Conservation (phyloP, 345 rosid genomes). For the Camelina hispida region DNA sequence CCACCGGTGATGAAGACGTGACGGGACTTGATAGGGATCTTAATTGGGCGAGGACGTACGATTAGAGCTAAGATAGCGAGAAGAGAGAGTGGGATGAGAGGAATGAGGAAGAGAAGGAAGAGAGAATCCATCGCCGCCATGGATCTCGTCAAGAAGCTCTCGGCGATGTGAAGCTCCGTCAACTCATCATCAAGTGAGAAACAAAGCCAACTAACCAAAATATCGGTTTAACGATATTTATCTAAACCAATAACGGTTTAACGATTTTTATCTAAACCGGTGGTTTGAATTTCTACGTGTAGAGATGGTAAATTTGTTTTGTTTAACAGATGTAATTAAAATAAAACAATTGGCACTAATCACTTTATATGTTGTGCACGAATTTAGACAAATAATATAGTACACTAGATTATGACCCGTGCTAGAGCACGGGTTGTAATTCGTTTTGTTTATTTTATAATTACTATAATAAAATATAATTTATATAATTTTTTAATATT, state of each 20-base stretch:
- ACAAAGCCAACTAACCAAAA: neutral
- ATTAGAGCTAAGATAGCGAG: constrained; percentile 53
- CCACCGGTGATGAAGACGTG: constrained; percentile 93
- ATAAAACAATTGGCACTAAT: neutral
- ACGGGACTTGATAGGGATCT: constrained; percentile 68
- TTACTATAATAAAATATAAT: too few relatives aligned
- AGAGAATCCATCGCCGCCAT: constrained; percentile 36
- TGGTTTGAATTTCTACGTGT: neutral
- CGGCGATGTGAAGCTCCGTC: constrained; percentile 24
- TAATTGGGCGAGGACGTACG: constrained; percentile 63
- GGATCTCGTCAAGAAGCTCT: constrained; percentile 39
- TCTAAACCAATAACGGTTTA: neutral
- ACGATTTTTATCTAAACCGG: neutral
- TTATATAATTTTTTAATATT: too few relatives aligned
- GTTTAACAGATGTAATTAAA: neutral
- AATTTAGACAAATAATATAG: neutral
- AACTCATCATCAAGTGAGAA: neutral
- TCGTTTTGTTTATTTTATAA: too few relatives aligned
- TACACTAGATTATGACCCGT: too few relatives aligned
- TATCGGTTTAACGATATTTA: neutral
- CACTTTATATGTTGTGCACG: neutral
- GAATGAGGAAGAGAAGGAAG: constrained; percentile 49
- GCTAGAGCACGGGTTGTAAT: too few relatives aligned
- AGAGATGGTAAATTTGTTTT: neutral
- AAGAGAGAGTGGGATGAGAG: constrained; percentile 51